phyloP scores from a whole-genome alignment of 805 yeast genomes.

The Kodamaea sagamina region DNA sequence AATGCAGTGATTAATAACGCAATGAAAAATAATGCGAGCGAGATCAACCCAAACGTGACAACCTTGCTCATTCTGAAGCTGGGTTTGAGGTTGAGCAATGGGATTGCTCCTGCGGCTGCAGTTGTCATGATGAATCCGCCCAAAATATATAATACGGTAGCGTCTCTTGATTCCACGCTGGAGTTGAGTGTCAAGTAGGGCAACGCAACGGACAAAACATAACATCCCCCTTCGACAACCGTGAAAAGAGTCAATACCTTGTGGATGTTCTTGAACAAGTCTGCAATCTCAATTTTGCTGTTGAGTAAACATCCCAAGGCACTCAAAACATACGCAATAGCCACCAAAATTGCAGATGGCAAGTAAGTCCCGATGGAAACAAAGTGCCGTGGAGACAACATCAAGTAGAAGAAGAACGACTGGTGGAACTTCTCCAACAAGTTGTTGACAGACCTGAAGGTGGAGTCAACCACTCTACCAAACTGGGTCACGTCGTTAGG shows the following conservation, averaged over 20 bases:
- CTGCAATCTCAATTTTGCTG: conserved; percentile 32
- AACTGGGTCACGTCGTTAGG: conserved; percentile 81
- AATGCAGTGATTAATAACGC: conserved; percentile 72
- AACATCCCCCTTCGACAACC: conserved; percentile 27
- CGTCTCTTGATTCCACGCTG: conserved; percentile 15
- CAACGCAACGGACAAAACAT: conserved; percentile 25
- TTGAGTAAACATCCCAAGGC: conserved; percentile 60
- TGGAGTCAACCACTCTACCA: conserved; percentile 87
- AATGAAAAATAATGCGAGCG: conserved; percentile 55
- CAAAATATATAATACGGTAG: conserved; percentile 20
- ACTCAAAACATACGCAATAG: conserved; percentile 68
- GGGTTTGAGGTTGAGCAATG: conserved; percentile 6
- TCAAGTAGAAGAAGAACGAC: conserved; percentile 87
- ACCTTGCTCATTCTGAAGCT: conserved; percentile 20
- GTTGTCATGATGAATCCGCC: conserved; percentile 18
- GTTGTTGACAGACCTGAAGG: conserved; percentile 86
- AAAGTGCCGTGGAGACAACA: conserved; percentile 75
- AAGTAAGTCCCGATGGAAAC: conserved; percentile 93
- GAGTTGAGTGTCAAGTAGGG: conserved; percentile 24
- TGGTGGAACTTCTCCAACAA: conserved; percentile 95
- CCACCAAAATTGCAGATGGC: conserved; percentile 77
- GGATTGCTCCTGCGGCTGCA: conserved; percentile 20
- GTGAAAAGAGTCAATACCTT: conserved; percentile 30
- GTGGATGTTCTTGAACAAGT: conserved; percentile 25
- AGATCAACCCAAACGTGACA: conserved; percentile 30